These are phyloP conservation scores for Breynia disticha DNA, from an alignment of 441 rosid species.

Conservation along the genomic window DNA sequence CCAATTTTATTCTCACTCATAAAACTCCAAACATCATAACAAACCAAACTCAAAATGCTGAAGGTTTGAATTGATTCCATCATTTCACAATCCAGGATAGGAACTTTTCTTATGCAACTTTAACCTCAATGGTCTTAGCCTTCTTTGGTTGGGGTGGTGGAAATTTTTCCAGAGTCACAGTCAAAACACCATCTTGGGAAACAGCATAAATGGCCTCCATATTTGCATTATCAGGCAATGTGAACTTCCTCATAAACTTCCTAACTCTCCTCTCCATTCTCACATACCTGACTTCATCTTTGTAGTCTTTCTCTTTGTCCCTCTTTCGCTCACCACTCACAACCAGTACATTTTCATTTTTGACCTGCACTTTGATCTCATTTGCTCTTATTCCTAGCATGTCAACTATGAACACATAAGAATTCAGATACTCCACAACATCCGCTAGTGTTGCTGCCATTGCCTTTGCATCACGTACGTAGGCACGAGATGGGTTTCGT, in stretches of 20 bases:
- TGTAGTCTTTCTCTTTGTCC: conserved; percentile 30
- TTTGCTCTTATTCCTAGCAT: conserved; percentile 46
- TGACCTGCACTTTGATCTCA: conserved; percentile 46
- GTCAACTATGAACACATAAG: conserved; percentile 43
- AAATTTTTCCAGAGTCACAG: conserved; percentile 58
- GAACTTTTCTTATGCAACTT: conserved; percentile 37
- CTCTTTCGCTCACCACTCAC: conserved; percentile 49
- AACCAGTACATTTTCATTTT: conserved; percentile 37
- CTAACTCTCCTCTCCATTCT: conserved; percentile 81
- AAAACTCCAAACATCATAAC: too few species aligned
- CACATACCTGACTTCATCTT: conserved; percentile 44
- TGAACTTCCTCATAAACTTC: conserved; percentile 73
- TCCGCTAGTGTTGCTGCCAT: conserved; percentile 58
- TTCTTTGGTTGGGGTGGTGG: conserved; percentile 84
- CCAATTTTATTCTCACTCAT: too few species aligned
- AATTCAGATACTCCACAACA: conserved; percentile 36
- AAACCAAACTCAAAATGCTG: too few species aligned
- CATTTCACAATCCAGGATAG: not conserved
- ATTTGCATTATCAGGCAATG: conserved; percentile 63
- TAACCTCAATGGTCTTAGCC: conserved; percentile 63
- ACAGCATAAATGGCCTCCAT: conserved; percentile 53
- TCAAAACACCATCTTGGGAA: conserved; percentile 66
- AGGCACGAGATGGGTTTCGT: conserved; percentile 26
- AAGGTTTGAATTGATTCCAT: too few species aligned
- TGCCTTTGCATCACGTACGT: conserved; percentile 43